These are phyloP conservation scores for Paraphoma sp. DNA, from an alignment of 2,329 filamentous ascomycete species.

Conservation along the genomic window DNA sequence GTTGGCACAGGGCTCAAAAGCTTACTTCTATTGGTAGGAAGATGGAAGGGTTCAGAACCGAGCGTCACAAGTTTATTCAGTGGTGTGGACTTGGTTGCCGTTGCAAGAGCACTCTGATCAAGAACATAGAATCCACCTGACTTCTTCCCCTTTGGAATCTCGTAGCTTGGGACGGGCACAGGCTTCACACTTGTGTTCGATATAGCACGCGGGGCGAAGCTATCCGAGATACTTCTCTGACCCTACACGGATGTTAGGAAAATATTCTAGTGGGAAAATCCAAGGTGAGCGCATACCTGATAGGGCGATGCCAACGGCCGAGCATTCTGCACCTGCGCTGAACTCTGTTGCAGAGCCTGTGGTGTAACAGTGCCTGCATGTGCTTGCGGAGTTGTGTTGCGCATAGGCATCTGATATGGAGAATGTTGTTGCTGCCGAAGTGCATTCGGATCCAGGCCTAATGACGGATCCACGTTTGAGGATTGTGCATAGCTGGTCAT, in stretches of 20 bases:
- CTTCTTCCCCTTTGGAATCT: conserved; percentile 43
- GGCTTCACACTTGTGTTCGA: conserved; percentile 24
- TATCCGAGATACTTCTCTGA: conserved; percentile 34
- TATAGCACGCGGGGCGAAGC: conserved; percentile 29
- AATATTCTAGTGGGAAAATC: neutral
- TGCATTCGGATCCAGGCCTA: conserved; percentile 29
- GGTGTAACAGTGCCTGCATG: conserved; percentile 37
- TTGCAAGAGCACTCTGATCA: conserved; percentile 49
- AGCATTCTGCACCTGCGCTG: conserved; percentile 20
- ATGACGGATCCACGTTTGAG: conserved; percentile 36
- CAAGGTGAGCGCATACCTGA: conserved; percentile 32
- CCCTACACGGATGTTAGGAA: conserved; percentile 28
- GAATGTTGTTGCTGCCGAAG: conserved; percentile 40
- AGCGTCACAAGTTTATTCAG: conserved; percentile 54
- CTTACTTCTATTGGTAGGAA: conserved; percentile 55
- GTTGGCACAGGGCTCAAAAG: conserved; percentile 5
- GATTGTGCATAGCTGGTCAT: conserved; percentile 31
- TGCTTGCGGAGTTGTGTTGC: conserved; percentile 27
- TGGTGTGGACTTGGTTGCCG: conserved; percentile 52
- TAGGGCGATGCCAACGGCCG: conserved; percentile 30
- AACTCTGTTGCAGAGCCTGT: conserved; percentile 38
- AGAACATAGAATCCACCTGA: conserved; percentile 52
- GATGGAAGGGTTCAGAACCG: conserved; percentile 50
- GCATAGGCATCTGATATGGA: conserved; percentile 37
- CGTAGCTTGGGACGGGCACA: conserved; percentile 37